Conservation (phyloP, 2,329 filamentous ascomycete species). For the Diaporthe caulivora region DNA sequence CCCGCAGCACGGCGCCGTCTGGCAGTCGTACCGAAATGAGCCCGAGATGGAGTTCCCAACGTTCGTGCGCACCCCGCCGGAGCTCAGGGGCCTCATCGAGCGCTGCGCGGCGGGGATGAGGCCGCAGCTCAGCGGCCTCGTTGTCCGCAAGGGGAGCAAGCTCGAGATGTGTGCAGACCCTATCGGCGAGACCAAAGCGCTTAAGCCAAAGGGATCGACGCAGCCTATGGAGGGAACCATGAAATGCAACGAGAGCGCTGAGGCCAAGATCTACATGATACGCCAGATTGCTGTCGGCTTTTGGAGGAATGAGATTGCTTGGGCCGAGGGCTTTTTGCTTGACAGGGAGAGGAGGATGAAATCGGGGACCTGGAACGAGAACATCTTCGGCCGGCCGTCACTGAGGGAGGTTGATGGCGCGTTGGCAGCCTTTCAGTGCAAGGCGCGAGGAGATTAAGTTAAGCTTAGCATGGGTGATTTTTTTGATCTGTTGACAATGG, state of each 20-base stretch:
- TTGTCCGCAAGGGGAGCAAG: conserved; percentile 59
- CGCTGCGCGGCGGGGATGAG: conserved; percentile 64
- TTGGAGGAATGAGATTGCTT: conserved; percentile 62
- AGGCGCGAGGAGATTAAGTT: background rate
- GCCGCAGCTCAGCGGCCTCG: conserved; percentile 56
- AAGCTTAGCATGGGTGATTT: background rate
- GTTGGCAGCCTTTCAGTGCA: conserved; percentile 43
- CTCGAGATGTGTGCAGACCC: conserved; percentile 56
- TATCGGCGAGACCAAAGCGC: conserved; percentile 35
- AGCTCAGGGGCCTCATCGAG: conserved; percentile 62
- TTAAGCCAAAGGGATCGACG: background rate
- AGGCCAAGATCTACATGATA: conserved; percentile 51
- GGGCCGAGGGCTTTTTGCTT: conserved; percentile 61
- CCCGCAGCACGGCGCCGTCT: conserved; percentile 67
- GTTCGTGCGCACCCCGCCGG: conserved; percentile 60
- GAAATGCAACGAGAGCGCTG: conserved; percentile 44
- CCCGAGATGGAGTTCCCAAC: conserved; percentile 68
- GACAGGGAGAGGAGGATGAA: conserved; percentile 53
- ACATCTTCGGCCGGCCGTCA: conserved; percentile 62
- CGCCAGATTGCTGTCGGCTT: conserved; percentile 54
- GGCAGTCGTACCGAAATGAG: conserved; percentile 71
- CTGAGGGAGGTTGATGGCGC: conserved; percentile 56
- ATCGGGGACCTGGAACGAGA: conserved; percentile 61
- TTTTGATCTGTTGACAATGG: background rate
- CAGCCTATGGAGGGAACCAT: conserved; percentile 43